Evolutionary conservation across 2,329 filamentous ascomycete genomes (phyloP), one percentile per base, ranked within the genome.

Genomic region (Madurella mycetomatis): DNA sequence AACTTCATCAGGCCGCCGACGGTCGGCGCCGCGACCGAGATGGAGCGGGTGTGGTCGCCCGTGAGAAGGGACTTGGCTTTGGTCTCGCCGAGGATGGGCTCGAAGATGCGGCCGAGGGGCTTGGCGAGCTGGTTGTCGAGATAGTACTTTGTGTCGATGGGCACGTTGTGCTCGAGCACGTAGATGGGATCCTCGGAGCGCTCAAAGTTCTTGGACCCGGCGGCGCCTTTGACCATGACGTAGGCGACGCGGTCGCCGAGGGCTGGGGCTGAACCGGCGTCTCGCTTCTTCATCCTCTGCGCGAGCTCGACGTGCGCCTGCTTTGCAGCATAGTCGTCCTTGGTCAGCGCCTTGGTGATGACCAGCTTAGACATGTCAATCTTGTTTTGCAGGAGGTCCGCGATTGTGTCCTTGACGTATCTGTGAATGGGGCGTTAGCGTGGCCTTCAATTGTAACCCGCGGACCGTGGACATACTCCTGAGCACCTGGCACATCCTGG

Each of bases 361-460:
- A 99, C 95, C 16, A 99, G 85, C 71, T 99, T 97, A 39, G 92
- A 96, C 89, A 99, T 95, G 73, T 99, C 94, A 64, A 99, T 80
- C 71, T 95, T 96, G 77, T 99, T 99, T 68, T 97, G 94, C 40
- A 99, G 77, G 16, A 99, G 80, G 68, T 96, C 91, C 9, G 94
- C 88, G 67, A 99, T 99, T 43, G 88, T 96, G 59, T 94, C 84
- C 72, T 96, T 97, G 72, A 99, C 94, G 65, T 96, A 97, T 60
- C 91, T 95, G 65, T 15, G 34, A 49, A 46, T 37, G 8, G 61
- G 47, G 67, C n/a, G n/a, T 79, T 40, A 63, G 59, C 37, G 51
- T 15, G 15, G 53, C 44, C 16, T 41, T 44, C 19, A 31, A 44
- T 19, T 32, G 11, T 7, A 15, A 15, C 3, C 44, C 46, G 52